Evolutionary conservation across 495 filamentous ascomycete genomes (phyloP).

Genomic region (Neurospora tetrasperma): DNA sequence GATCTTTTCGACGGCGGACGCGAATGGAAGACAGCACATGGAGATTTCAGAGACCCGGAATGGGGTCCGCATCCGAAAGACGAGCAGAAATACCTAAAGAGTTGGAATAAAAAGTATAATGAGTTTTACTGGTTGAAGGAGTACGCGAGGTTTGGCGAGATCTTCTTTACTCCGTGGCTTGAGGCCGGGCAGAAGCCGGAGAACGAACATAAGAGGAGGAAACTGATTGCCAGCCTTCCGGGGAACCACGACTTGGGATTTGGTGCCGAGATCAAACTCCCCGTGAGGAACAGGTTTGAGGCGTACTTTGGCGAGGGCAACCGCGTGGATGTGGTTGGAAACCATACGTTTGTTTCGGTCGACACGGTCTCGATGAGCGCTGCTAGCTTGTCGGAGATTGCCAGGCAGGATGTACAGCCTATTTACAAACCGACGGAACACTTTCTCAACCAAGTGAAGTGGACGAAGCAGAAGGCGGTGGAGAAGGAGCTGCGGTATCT

Average conservation of each 20-base stretch:
- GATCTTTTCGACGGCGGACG: conserved; percentile 95
- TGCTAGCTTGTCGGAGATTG: conserved; percentile 28
- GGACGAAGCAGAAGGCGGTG: conserved; percentile 41
- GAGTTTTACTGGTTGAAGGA: conserved; percentile 75
- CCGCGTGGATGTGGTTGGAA: conserved; percentile 78
- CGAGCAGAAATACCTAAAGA: conserved; percentile 44
- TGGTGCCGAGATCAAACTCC: conserved; percentile 66
- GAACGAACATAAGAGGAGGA: conserved; percentile 39
- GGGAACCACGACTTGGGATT: conserved; percentile 98
- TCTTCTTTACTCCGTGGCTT: conserved; percentile 62
- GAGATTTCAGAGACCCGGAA: conserved; percentile 49
- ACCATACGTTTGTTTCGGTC: conserved; percentile 89
- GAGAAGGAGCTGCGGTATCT: conserved; percentile 44
- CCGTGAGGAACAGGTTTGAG: conserved; percentile 72
- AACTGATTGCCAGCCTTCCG: conserved; percentile 71
- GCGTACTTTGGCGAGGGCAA: conserved; percentile 86
- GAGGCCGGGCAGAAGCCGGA: conserved; percentile 24
- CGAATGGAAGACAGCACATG: conserved; percentile 70
- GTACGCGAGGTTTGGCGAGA: conserved; percentile 65
- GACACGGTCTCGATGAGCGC: conserved; percentile 84
- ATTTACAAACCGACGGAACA: conserved; percentile 69
- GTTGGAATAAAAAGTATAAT: conserved; percentile 61
- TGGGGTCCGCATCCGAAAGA: conserved; percentile 41
- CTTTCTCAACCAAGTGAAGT: conserved; percentile 58
- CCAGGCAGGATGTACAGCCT: conserved; percentile 35